Percentiles rank a stretch among this genome's conserved stretches.
These are phyloP conservation scores for Chenopodium berlandieri DNA, from an alignment of 148 eudicot genomes.

Conservation along the genomic window DNA sequence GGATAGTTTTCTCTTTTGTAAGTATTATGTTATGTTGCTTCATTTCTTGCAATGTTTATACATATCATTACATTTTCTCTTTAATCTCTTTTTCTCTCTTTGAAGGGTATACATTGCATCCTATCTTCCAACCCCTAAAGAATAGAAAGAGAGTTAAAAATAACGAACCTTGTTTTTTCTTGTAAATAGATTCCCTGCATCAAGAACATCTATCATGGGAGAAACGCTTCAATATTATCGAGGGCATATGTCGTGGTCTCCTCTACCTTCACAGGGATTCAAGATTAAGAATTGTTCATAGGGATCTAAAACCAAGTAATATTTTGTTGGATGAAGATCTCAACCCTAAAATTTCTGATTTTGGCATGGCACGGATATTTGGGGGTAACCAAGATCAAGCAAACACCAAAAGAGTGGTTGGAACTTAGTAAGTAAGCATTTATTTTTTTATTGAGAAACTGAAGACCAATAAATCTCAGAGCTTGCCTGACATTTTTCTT, in stretches of 20 bases:
- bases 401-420: constrained; percentile 35
- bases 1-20: constrained; percentile 46
- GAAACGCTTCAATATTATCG: constrained; percentile 36
- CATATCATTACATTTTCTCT: neutral
- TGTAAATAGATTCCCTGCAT: constrained; percentile 11
- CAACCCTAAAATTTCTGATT: constrained; percentile 41
- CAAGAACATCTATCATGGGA: constrained; percentile 30
- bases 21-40: constrained; percentile 3
- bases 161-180: neutral
- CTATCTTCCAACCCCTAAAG: neutral
- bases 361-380: constrained; percentile 39
- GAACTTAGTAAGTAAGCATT: constrained; percentile 35
- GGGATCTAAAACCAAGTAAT: constrained; percentile 45
- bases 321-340: constrained; percentile 38
- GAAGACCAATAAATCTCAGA: neutral
- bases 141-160: neutral
- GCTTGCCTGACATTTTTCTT: constrained; percentile 14
- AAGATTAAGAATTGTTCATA: constrained; percentile 35
- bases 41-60: neutral
- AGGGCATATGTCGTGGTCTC: constrained; percentile 40
- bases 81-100: neutral
- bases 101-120: too few species aligned
- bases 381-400: constrained; percentile 35
- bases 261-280: constrained; percentile 47
- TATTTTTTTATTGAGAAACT: neutral